Conservation (phyloP, 495 filamentous ascomycete species). For the Xylaria flabelliformis region DNA sequence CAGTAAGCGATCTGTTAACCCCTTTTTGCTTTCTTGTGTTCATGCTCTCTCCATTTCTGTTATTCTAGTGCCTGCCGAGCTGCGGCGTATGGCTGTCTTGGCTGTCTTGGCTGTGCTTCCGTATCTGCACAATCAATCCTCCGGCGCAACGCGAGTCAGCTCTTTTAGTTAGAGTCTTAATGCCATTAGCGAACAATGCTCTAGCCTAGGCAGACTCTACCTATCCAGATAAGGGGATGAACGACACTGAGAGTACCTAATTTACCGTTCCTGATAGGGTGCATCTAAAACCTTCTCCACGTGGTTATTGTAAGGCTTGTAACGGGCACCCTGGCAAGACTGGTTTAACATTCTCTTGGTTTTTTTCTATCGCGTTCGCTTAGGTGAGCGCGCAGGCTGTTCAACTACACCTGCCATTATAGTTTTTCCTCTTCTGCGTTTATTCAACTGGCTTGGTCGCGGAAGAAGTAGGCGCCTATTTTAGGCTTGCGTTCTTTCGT, state of each 20-base stretch:
- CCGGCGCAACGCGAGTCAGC: background rate
- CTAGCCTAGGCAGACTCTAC: too few species aligned
- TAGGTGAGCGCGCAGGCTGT: constrained; percentile 1
- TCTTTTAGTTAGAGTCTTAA: background rate
- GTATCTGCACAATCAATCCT: background rate
- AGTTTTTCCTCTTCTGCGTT: background rate
- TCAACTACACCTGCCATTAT: background rate
- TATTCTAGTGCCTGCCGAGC: background rate
- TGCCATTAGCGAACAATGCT: background rate
- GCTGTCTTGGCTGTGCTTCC: background rate
- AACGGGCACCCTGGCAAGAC: background rate
- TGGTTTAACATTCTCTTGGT: background rate
- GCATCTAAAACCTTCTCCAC: background rate
- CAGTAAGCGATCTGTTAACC: background rate
- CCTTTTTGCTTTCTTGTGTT: background rate
- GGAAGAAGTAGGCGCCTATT: background rate
- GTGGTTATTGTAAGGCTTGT: background rate
- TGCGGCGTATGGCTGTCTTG: background rate
- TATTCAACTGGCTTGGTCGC: background rate
- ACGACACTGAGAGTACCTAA: background rate
- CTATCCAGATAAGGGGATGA: background rate
- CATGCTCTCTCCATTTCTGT: background rate
- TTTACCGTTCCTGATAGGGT: background rate
- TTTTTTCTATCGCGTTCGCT: background rate
- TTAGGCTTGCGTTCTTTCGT: background rate